Conservation (phyloP, 164 flowering plant genomes). For the Warburgia ugandensis region DNA sequence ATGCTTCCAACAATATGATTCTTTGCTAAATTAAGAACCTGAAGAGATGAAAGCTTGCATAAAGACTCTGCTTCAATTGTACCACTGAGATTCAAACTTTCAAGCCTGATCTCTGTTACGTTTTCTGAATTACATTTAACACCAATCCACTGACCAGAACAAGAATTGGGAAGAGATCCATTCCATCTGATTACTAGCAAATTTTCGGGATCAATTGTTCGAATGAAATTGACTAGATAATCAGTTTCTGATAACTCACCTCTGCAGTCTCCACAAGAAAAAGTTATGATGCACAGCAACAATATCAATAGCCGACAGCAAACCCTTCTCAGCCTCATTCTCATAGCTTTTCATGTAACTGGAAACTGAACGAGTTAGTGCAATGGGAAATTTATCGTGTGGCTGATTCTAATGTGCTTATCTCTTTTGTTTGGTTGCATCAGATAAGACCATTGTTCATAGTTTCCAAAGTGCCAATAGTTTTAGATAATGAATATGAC, state of each 20-base stretch:
- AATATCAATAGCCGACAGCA: too few species aligned
- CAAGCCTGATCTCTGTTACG: slow-evolving; percentile 28
- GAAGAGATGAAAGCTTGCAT: slow-evolving; percentile 25
- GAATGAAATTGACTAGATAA: slow-evolving; percentile 20
- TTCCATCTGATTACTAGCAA: slow-evolving; percentile 7
- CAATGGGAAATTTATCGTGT: too few species aligned
- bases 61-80: slow-evolving; percentile 32
- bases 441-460: too few species aligned
- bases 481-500: too few species aligned
- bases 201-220: slow-evolving; percentile 33
- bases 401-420: too few species aligned
- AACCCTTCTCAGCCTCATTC: too few species aligned
- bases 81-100: slow-evolving; percentile 32
- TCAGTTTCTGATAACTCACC: slow-evolving; percentile 27
- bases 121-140: slow-evolving; percentile 17
- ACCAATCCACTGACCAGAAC: slow-evolving; percentile 16
- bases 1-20: slow-evolving; percentile 29
- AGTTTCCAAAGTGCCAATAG: too few species aligned
- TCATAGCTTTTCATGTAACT: too few species aligned
- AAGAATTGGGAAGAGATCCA: slow-evolving; percentile 12
- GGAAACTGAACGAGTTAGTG: too few species aligned
- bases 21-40: slow-evolving; percentile 22
- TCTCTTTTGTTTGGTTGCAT: too few species aligned
- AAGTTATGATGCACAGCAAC: slow-evolving; percentile 10
- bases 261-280: slow-evolving; percentile 11